Conservation (phyloP, 441 rosid species). For the Macaranga tanarius region DNA sequence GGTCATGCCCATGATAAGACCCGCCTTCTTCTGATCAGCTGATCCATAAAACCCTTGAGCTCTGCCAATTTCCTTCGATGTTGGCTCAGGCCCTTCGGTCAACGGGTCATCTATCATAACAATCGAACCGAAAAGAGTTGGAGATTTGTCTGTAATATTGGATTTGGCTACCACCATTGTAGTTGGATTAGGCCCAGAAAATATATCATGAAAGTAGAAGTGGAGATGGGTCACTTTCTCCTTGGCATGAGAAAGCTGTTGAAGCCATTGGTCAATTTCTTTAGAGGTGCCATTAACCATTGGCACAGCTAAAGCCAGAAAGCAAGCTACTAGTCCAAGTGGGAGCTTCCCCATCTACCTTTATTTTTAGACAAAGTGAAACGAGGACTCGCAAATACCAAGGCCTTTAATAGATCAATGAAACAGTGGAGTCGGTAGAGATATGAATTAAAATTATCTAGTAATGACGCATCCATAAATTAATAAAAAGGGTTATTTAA, state of each 20-base stretch:
- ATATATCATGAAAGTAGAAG: constrained; percentile 50
- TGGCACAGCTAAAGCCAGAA: background rate
- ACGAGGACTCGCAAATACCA: background rate
- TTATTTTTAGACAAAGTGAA: background rate
- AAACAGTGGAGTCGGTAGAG: background rate
- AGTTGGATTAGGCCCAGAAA: constrained; percentile 38
- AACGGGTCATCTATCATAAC: constrained; percentile 39
- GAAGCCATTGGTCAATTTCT: constrained; percentile 21
- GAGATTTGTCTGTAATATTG: constrained; percentile 20
- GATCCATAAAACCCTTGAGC: constrained; percentile 39
- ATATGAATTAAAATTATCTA: background rate
- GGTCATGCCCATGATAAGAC: constrained; percentile 13
- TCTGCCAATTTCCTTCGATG: constrained; percentile 41
- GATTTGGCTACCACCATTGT: constrained; percentile 36
- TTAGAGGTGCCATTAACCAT: background rate
- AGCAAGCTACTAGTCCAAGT: background rate
- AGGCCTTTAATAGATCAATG: background rate
- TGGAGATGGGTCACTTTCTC: constrained; percentile 34
- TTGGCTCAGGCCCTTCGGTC: constrained; percentile 40
- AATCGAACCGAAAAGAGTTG: constrained; percentile 35
- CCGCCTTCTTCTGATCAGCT: background rate
- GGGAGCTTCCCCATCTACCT: constrained; percentile 7
- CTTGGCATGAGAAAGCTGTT: background rate
- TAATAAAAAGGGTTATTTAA: too few species aligned
- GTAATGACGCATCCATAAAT: background rate